Conservation (phyloP, 352 stramenopile species). For the Sclerospora graminicola region DNA sequence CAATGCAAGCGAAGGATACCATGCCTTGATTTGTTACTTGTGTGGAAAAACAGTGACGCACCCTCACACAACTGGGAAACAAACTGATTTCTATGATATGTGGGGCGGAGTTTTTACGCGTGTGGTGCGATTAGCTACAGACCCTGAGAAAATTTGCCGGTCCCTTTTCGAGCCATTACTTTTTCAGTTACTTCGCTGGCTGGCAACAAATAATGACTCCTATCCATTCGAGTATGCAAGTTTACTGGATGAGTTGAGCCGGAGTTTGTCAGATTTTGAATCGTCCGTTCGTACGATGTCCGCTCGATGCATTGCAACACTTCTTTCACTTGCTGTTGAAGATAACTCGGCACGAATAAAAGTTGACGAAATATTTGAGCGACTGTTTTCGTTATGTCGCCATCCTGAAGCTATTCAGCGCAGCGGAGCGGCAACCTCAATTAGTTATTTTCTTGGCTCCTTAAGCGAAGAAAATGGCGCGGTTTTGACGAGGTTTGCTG, state of each 20-base stretch:
- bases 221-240: slow-evolving; percentile 61
- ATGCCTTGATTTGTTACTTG: slow-evolving; percentile 57
- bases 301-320: slow-evolving; percentile 40
- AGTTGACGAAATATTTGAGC: slow-evolving; percentile 47
- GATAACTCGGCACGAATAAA: slow-evolving; percentile 14
- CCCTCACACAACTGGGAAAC: slow-evolving; percentile 42
- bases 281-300: slow-evolving; percentile 51
- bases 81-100: slow-evolving; percentile 49
- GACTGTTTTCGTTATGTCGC: slow-evolving; percentile 60
- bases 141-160: slow-evolving; percentile 61
- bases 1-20: slow-evolving; percentile 52
- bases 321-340: slow-evolving; percentile 41
- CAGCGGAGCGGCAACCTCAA: slow-evolving; percentile 50
- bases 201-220: slow-evolving; percentile 38
- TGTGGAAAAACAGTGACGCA: slow-evolving; percentile 62
- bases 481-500: slow-evolving; percentile 41
- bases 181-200: slow-evolving; percentile 65
- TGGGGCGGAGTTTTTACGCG: slow-evolving; percentile 44
- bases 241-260: slow-evolving; percentile 47
- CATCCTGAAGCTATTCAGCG: slow-evolving; percentile 50
- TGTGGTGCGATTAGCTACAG: slow-evolving; percentile 45
- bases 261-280: slow-evolving; percentile 39
- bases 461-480: slow-evolving; percentile 44
- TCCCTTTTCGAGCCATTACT: slow-evolving; percentile 62
- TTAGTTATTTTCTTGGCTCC: slow-evolving; percentile 59